Evolutionary conservation across 2,329 filamentous ascomycete genomes (phyloP).

Genomic region (Sporothrix phasma): DNA sequence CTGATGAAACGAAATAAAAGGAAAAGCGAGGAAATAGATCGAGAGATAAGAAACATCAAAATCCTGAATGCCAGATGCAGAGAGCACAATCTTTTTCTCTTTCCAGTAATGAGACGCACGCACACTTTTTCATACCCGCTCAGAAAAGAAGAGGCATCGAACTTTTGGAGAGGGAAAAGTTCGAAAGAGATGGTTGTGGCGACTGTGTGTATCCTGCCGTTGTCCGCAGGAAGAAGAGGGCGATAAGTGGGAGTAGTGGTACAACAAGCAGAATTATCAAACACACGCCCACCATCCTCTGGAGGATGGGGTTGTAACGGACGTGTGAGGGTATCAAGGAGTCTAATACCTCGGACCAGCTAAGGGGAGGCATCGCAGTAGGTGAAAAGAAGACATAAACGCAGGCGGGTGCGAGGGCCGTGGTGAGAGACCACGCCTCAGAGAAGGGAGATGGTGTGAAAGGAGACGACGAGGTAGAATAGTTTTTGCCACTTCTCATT

Average conservation of each 20-base stretch:
- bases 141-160: background rate
- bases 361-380: conserved; percentile 10
- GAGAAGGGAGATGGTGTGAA: background rate
- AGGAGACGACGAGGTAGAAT: background rate
- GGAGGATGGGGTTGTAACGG: conserved; percentile 5
- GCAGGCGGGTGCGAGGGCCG: background rate
- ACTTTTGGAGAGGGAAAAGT: conserved; percentile 11
- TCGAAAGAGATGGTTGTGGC: conserved; percentile 1
- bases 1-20: conserved; percentile 25
- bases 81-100: conserved; percentile 31
- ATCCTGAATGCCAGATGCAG: conserved; percentile 34
- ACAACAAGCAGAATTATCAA: conserved; percentile 18
- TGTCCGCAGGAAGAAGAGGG: conserved; percentile 12
- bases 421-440: background rate
- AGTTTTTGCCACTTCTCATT: background rate
- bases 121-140: conserved; percentile 12
- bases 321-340: conserved; percentile 18
- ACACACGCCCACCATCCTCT: conserved; percentile 15
- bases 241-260: conserved; percentile 3
- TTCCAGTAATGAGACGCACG: conserved; percentile 28
- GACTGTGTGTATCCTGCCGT: conserved; percentile 3
- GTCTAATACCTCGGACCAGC: conserved; percentile 13
- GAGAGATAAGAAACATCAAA: conserved; percentile 26
- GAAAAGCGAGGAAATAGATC: conserved; percentile 25
- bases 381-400: background rate